Base-by-base conservation (phyloP, 352 stramenopile genomes). In the Pythium insidiosum region DNA sequence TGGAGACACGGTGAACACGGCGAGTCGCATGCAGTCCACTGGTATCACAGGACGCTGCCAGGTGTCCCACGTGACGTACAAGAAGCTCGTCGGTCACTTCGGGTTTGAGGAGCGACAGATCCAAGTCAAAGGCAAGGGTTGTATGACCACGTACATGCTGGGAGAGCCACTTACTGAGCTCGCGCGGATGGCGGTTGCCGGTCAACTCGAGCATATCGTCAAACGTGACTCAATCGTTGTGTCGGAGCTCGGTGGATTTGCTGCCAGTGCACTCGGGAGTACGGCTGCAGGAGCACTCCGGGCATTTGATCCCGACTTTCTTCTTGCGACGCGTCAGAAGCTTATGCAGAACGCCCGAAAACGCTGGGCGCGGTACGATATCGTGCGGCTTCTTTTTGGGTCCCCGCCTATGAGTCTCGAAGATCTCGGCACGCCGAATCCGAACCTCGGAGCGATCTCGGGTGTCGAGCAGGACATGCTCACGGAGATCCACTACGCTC, bases 1-100 rank as follows among this genome's bases (percentile, higher is more conserved):
- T 65, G 88, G 92, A 6, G 92, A 98, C 47, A 94, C 91, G 0
- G 85, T 96, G 3, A 97, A 95, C 52, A 96, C 84, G 0, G 66
- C 84, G 4, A 85, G 74, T 4, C 70, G 87, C 2, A 96, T 95
- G 88, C 84, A 97, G 47, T 94, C 80, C 5, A 94, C 88, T 20
- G 85, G 84, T 0, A 49, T 89, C 13, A 82, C 74, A 3, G 82
- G 76, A 0, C 61, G 63, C 1, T 94, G 88, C 38, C 87, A 95
- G 46, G 47, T 93, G 31, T 91, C 77, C 0, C 68, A 88, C 19
- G 69, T 86, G 5, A 93, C 77, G 24, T 88, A 88, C 58, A 83
- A 84, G 48, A 90, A 93, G 24, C 65, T 93, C 1, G 63, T 53
- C 1, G 70, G 73, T 0, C 68, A 89, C 39, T 93, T 93, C 26